phyloP scores from a whole-genome alignment of 2,329 filamentous ascomycete genomes.

The Teratosphaeria viscida region DNA sequence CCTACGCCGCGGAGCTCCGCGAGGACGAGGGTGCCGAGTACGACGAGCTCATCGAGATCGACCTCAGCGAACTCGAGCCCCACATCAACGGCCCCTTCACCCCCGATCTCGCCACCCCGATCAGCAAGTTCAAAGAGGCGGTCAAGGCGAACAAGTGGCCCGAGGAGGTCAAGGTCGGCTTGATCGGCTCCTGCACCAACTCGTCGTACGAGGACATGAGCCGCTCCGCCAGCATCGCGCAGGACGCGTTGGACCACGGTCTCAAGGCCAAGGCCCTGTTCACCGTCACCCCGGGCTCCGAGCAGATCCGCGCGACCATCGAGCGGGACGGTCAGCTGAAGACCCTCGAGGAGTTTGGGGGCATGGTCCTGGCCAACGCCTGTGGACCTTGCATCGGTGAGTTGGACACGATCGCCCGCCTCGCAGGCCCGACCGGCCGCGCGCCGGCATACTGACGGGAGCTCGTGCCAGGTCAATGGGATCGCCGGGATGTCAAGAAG shows the following conservation, averaged over 20 bases:
- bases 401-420: too few relatives aligned
- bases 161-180: constrained; percentile 86
- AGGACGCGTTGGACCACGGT: constrained; percentile 82
- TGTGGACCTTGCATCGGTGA: constrained; percentile 71
- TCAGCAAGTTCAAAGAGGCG: constrained; percentile 92
- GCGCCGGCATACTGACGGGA: too few relatives aligned
- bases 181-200: constrained; percentile 99
- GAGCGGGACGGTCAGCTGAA: constrained; percentile 59
- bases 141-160: constrained; percentile 95
- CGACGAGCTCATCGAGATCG: constrained; percentile 91
- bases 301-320: constrained; percentile 67
- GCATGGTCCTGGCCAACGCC: constrained; percentile 88
- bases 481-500: constrained; percentile 87
- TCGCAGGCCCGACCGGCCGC: too few relatives aligned
- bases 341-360: constrained; percentile 94
- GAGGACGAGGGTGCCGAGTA: constrained; percentile 89
- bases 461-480: constrained; percentile 59
- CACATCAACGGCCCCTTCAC: constrained; percentile 99
- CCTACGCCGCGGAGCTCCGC: constrained; percentile 74
- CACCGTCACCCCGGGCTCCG: constrained; percentile 90
- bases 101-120: constrained; percentile 91
- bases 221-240: constrained; percentile 81
- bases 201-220: constrained; percentile 83
- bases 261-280: constrained; percentile 89
- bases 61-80: constrained; percentile 88